Percentiles rank a stretch among this genome's conserved stretches.
phyloP scores from a whole-genome alignment of 805 yeast species.

The Wickerhamomyces mucosus region DNA sequence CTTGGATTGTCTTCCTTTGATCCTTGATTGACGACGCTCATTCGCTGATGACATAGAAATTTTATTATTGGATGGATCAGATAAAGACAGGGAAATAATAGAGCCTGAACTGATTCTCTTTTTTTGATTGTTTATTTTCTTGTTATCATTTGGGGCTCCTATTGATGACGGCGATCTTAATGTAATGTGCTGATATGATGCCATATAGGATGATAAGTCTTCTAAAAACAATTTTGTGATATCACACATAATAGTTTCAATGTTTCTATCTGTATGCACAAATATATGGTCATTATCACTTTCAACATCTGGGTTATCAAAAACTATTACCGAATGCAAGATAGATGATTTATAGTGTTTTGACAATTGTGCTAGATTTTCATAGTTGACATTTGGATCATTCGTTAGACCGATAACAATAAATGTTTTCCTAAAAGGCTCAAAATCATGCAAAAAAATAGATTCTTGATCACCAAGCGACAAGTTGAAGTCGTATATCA shows the following conservation, averaged over 20 bases:
- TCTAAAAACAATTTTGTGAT: conserved; percentile 54
- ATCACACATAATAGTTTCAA: conserved; percentile 67
- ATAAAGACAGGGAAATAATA: conserved; percentile 13
- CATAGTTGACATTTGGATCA: conserved; percentile 10
- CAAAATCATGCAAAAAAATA: conserved; percentile 73
- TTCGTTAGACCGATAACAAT: conserved; percentile 42
- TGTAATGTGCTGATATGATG: conserved; percentile 70
- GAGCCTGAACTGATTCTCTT: conserved; percentile 27
- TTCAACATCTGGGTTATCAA: conserved; percentile 20
- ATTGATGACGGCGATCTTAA: conserved; percentile 72
- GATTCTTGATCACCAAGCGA: conserved; percentile 43
- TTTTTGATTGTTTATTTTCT: conserved; percentile 29
- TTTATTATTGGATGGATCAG: conserved; percentile 25
- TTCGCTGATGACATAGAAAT: conserved; percentile 24
- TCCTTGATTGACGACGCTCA: conserved; percentile 32
- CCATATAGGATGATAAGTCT: conserved; percentile 58
- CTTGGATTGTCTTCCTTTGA: conserved; percentile 67
- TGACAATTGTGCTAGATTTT: conserved; percentile 31
- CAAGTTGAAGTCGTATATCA: conserved; percentile 47
- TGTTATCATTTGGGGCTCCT: conserved; percentile 37
- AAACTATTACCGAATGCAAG: conserved; percentile 44
- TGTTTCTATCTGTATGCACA: conserved; percentile 15
- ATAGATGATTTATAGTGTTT: conserved; percentile 41
- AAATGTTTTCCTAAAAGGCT: conserved; percentile 77
- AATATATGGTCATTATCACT: conserved; percentile 5